Base-by-base conservation (phyloP, 768 basidiomycete species). In the Boletales sp. region DNA sequence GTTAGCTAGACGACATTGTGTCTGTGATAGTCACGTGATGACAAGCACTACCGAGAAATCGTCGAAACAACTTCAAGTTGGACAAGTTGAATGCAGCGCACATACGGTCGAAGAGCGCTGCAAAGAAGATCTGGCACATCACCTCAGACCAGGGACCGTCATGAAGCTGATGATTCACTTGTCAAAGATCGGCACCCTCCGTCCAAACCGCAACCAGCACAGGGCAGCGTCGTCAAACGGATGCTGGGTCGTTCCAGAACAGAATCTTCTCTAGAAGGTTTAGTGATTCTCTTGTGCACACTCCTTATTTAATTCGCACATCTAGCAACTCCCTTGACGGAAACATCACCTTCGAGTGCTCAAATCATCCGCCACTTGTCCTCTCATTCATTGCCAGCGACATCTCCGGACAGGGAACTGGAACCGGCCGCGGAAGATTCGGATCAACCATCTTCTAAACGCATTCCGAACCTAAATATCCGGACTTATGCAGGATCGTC, bases 401-500 rank as follows among this genome's bases (percentile, higher is more conserved):
- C 55, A 37, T 39, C 54, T 37, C 45, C 37, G 53, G 52, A 68
- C 52, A 57, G 65, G 54, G 44, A 68, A 53, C 56, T 65, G 54
- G 44, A 65, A 57, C 2, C 59, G 58, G 44, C 62, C 57, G 44
- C 61, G 61, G 42, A 59, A 63, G 40, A 21, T 50, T 67, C 40
- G 49, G 63, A 47, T 10, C 61, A 57, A 8, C 35, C 63, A 17
- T 63, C 69, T 15, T 64, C 69, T 1, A 54, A 62, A 21, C 31
- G 58, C 10, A 52, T 62, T 24, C 58, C 62, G n/a, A 50, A 54
- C 27, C 66, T 71, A 14, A 71, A 74, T 40, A 74, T 81, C 4
- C 77, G 79, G 36, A 91, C 88, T 3, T 91, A 91, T 59, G 83
- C 85, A 3, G 86, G 86, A 19, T 75, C 75, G 51, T 87, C 85